These are phyloP conservation scores for Hirsutella thompsonii DNA, from an alignment of 2,329 filamentous ascomycete genomes.

Conservation along the genomic window DNA sequence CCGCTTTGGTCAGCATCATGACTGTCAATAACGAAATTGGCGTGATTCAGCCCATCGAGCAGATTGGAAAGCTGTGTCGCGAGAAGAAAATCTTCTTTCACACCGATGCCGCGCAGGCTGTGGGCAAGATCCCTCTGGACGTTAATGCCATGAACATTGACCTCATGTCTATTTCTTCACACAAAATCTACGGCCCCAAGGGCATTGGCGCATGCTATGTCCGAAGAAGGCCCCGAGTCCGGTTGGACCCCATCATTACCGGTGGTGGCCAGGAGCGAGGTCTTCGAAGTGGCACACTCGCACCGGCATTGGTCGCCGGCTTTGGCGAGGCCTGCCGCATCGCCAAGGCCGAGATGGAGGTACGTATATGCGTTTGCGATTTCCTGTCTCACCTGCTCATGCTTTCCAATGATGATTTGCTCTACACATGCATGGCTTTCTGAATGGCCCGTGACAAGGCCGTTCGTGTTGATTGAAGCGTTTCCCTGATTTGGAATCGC, in stretches of 20 bases:
- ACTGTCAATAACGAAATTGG: constrained; percentile 99
- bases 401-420: constrained; percentile 58
- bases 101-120: constrained; percentile 89
- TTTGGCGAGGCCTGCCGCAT: constrained; percentile 94
- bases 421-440: constrained; percentile 83
- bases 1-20: constrained; percentile 91
- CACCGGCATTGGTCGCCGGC: constrained; percentile 77
- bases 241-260: constrained; percentile 89
- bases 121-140: constrained; percentile 95
- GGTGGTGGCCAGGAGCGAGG: constrained; percentile 95
- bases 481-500: constrained; percentile 39
- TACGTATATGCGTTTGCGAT: constrained; percentile 38
- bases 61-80: constrained; percentile 87
- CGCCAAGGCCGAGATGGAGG: constrained; percentile 77
- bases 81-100: constrained; percentile 96
- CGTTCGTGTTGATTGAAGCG: constrained; percentile 51
- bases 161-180: constrained; percentile 95
- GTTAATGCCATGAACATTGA: constrained; percentile 98
- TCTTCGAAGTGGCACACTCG: constrained; percentile 83
- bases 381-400: constrained; percentile 5
- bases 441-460: constrained; percentile 57
- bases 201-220: constrained; percentile 95
- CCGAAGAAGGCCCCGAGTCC: constrained; percentile 79
- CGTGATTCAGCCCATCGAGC: constrained; percentile 89
- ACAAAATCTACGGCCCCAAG: constrained; percentile 98